Conservation (phyloP, 148 eudicot genomes). For the Tetragonia tetragonoides region DNA sequence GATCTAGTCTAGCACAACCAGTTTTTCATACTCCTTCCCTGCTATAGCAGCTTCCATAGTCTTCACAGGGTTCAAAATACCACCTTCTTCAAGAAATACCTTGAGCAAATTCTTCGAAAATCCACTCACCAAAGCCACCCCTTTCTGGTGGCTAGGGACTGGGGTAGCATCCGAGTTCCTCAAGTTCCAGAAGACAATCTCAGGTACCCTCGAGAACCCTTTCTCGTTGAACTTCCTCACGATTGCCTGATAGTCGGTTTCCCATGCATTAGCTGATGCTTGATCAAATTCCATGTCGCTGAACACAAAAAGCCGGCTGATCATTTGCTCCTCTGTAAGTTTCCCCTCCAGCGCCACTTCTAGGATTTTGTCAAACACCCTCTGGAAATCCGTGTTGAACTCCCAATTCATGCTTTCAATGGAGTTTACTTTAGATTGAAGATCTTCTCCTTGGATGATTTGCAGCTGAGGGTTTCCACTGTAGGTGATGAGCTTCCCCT, state of each 20-base stretch:
- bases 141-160: constrained; percentile 33
- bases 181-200: constrained; percentile 47
- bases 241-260: constrained; percentile 28
- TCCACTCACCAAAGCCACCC: constrained; percentile 50
- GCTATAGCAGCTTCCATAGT: constrained; percentile 42
- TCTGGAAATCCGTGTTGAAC: constrained; percentile 31
- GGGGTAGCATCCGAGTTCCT: constrained; percentile 46
- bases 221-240: constrained; percentile 27
- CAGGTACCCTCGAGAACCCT: constrained; percentile 27
- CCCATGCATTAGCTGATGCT: constrained; percentile 28
- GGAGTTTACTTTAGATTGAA: constrained; percentile 12
- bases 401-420: constrained; percentile 24
- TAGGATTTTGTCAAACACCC: constrained; percentile 39
- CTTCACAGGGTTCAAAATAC: constrained; percentile 21
- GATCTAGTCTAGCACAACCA: constrained; percentile 33
- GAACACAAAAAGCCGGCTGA: constrained; percentile 33
- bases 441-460: constrained; percentile 21
- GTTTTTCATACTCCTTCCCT: constrained; percentile 41
- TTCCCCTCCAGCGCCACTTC: constrained; percentile 28
- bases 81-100: constrained; percentile 37
- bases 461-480: constrained; percentile 27
- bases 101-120: constrained; percentile 50
- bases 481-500: constrained; percentile 35
- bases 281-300: constrained; percentile 35
- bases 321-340: constrained; percentile 27